These are phyloP conservation scores for Marasmius tenuissimus DNA, from an alignment of 1,284 basidiomycete species.

Conservation along the genomic window DNA sequence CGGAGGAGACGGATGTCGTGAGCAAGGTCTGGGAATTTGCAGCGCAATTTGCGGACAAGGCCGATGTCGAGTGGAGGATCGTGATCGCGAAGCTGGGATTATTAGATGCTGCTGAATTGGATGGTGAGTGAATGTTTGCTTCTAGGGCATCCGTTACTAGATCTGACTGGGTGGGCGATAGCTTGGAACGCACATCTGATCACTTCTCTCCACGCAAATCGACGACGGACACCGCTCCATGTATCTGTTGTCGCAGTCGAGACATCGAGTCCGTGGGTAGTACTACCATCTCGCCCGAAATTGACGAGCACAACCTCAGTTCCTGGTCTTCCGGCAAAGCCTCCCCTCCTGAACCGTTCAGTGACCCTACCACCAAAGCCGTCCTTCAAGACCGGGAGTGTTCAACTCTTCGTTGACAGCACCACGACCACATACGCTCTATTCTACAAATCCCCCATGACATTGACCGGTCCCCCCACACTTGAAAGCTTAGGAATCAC, in stretches of 20 bases:
- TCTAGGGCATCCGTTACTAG: background rate
- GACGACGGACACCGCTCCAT: conserved; percentile 46
- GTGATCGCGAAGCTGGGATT: conserved; percentile 66
- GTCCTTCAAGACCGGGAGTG: conserved; percentile 21
- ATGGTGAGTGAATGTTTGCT: conserved; percentile 48
- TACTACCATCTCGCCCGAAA: conserved; percentile 28
- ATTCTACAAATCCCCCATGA: conserved; percentile 37
- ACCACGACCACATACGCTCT: conserved; percentile 54
- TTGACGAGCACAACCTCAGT: conserved; percentile 7
- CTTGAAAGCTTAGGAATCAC: conserved; percentile 32
- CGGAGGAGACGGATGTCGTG: conserved; percentile 35
- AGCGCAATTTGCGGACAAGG: conserved; percentile 54
- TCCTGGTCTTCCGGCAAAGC: background rate
- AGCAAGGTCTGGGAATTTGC: conserved; percentile 69
- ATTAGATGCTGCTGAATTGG: conserved; percentile 59
- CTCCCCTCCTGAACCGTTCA: conserved; percentile 5
- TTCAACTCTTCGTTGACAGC: conserved; percentile 42
- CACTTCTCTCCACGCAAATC: conserved; percentile 29
- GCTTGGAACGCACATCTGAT: conserved; percentile 65
- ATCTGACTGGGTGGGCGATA: conserved; percentile 27
- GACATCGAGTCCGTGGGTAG: conserved; percentile 52
- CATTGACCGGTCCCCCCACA: conserved; percentile 36
- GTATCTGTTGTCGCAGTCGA: conserved; percentile 59
- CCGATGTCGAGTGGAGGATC: conserved; percentile 78
- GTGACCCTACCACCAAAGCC: conserved; percentile 6